These are phyloP conservation scores for Pleurotus ostreatus DNA, from an alignment of 768 basidiomycete species.

Conservation along the genomic window DNA sequence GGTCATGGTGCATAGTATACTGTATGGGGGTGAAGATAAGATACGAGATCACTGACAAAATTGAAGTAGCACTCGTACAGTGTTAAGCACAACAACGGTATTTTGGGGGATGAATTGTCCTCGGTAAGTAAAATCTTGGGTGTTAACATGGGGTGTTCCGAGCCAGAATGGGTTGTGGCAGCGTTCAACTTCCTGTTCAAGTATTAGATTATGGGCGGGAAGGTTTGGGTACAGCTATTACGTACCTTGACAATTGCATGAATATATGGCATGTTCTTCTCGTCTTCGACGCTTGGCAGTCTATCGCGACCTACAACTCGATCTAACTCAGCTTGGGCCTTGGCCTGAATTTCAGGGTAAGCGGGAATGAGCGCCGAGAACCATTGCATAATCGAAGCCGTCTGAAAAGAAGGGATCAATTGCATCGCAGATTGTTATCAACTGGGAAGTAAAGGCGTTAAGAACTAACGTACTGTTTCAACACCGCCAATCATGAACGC, in stretches of 20 bases:
- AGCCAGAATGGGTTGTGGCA: conserved; percentile 36
- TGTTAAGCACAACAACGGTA: conserved; percentile 36
- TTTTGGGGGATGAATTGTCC: conserved; percentile 38
- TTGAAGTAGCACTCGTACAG: conserved; percentile 18
- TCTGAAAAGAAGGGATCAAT: conserved; percentile 16
- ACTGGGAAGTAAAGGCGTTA: not conserved
- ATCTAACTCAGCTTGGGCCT: conserved; percentile 27
- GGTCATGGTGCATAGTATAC: conserved; percentile 34
- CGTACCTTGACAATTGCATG: conserved; percentile 27
- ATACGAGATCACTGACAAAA: too few species aligned
- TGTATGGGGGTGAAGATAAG: not conserved
- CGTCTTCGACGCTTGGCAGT: conserved; percentile 26
- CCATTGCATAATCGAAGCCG: conserved; percentile 33
- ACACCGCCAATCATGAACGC: conserved; percentile 44
- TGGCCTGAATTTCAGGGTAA: conserved; percentile 23
- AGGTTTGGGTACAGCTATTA: not conserved
- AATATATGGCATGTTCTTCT: conserved; percentile 30
- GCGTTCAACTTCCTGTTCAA: conserved; percentile 30
- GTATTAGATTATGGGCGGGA: not conserved
- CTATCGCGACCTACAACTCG: conserved; percentile 24
- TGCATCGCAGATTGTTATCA: not conserved
- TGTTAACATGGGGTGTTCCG: conserved; percentile 33
- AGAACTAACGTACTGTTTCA: conserved; percentile 28
- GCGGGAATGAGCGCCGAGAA: conserved; percentile 31
- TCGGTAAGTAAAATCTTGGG: conserved; percentile 35